Evolutionary conservation across 2,329 filamentous ascomycete genomes (phyloP).

Genomic region (Incumbomyces delicatus): DNA sequence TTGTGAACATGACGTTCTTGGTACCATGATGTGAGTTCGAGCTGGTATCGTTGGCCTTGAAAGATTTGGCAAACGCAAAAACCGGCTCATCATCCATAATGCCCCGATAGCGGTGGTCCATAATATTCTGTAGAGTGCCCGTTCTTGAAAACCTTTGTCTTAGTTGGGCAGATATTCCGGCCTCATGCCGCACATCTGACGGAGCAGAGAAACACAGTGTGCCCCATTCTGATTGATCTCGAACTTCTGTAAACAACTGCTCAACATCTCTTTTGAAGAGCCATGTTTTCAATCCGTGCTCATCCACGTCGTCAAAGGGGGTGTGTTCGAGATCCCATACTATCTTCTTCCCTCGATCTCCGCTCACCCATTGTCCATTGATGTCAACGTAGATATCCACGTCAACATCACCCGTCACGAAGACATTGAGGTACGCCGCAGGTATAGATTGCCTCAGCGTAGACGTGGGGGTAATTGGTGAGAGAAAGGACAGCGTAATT

Average conservation of each 20-base stretch:
- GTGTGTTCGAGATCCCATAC: conserved; percentile 55
- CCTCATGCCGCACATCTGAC: conserved; percentile 56
- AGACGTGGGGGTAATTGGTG: conserved; percentile 70
- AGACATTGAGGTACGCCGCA: conserved; percentile 66
- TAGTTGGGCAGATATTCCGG: conserved; percentile 56
- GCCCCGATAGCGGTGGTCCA: conserved; percentile 56
- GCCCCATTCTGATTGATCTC: conserved; percentile 75
- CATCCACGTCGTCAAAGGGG: conserved; percentile 30
- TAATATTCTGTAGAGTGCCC: conserved; percentile 55
- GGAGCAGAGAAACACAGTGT: conserved; percentile 68
- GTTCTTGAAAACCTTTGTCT: conserved; percentile 60
- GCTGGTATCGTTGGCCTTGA: conserved; percentile 38
- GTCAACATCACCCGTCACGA: conserved; percentile 57
- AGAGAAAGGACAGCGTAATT: conserved; percentile 56
- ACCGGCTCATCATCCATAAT: conserved; percentile 73
- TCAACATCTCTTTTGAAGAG: conserved; percentile 36
- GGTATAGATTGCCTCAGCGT: conserved; percentile 72
- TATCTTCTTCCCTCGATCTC: conserved; percentile 58
- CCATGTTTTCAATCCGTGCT: conserved; percentile 32
- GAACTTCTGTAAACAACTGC: conserved; percentile 62
- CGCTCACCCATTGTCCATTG: conserved; percentile 74
- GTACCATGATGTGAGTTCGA: conserved; percentile 22
- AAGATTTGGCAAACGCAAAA: conserved; percentile 65
- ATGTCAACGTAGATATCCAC: conserved; percentile 58
- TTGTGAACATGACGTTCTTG: conserved; percentile 57